Percentiles rank a stretch among this genome's conserved stretches.
These are phyloP conservation scores for Cucurbita ficifolia DNA, from an alignment of 306 rosid species.

Conservation along the genomic window DNA sequence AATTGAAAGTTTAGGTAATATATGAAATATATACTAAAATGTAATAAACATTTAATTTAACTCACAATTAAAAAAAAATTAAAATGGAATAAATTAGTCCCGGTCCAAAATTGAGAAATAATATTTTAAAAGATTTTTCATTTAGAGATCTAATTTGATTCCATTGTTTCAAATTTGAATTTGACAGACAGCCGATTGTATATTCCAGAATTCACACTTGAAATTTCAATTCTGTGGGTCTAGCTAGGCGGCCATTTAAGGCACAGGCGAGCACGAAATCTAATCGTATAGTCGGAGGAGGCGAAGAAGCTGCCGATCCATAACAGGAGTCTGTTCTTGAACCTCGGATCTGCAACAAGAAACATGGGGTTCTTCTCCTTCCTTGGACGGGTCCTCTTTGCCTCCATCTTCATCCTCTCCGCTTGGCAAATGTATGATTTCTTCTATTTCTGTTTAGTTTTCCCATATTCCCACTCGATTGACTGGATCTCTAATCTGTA, in stretches of 20 bases:
- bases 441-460: background rate
- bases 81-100: no score
- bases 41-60: no score
- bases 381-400: slow-evolving; percentile 80
- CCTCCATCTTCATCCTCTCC: slow-evolving; percentile 82
- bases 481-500: background rate
- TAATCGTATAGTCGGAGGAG: background rate
- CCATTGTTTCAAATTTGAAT: background rate
- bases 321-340: background rate
- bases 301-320: background rate
- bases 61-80: no score
- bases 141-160: background rate
- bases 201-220: background rate
- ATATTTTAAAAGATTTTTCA: background rate
- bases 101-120: no score
- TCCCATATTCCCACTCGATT: slow-evolving; percentile 11
- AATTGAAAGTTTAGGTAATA: no score
- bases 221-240: background rate
- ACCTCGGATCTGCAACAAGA: background rate
- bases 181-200: background rate
- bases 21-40: no score
- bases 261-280: no score
- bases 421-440: slow-evolving; percentile 70
- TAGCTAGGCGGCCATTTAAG: background rate
- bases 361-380: slow-evolving; percentile 70